Base-by-base conservation (phyloP, 2,329 filamentous ascomycete species). In the Cytospora leucostoma region DNA sequence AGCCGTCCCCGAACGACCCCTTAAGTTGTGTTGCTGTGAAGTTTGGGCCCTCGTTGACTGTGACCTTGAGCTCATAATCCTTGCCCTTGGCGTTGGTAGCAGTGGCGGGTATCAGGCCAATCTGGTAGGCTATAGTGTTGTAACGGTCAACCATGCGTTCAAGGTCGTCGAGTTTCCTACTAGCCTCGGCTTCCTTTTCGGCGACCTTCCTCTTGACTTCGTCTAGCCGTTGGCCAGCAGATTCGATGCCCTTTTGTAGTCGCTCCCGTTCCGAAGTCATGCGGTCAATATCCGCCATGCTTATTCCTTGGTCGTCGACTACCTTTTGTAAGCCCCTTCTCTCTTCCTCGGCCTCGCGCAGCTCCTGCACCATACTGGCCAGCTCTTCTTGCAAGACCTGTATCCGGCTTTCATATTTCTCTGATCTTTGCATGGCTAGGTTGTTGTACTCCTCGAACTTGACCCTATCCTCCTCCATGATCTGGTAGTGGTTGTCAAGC, bases 401-500 rank as follows among this genome's bases (percentile, higher is more conserved):
- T 68, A 91, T 91, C 15, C 92, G 87, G 67, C 84, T 85, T 67
- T 93, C 89, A 77, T 96, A 95, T 76, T 96, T 97, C 67, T 96
- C 91, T 0, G 93, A 90, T 71, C 94, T 92, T 65, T 89, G 88
- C 71, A 91, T 84, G 68, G 96, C 92, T 37, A 89, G 86, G 49
- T 88, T 86, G 73, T 97, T 97, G 81, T 97, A 99, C 72, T 92
- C 89, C 72, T 97, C 93, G 70, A 98, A 99, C 73, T 99, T 98
- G 72, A 89, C 84, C 71, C 90, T 93, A 77, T 99, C 96, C 70
- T 96, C 93, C 73, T 97, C 93, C 77, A 99, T 87, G 61, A 97
- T 94, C 72, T 92, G 91, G 80, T 94, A 96, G 71, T 94, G 87
- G 70, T 93, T 89, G 74, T 97, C 93, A 32, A 98, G 80, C 62